phyloP scores from a whole-genome alignment of 805 yeast species.

The Ogataea glucozyma region DNA sequence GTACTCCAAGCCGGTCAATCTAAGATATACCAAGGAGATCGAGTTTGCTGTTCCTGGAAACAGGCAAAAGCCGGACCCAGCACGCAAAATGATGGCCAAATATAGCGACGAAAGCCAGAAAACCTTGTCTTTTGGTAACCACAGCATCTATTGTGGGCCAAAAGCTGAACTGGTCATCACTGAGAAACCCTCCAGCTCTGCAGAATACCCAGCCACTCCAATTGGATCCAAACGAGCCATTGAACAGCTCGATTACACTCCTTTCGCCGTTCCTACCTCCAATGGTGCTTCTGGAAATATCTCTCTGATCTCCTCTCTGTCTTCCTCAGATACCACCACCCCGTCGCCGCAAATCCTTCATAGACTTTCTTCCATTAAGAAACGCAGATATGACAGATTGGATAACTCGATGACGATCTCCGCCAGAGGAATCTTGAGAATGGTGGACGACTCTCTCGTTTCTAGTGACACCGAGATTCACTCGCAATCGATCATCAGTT shows the following conservation, averaged over 20 bases:
- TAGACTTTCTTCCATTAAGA: constrained; percentile 18
- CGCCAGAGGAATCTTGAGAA: constrained; percentile 37
- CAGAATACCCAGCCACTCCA: constrained; percentile 18
- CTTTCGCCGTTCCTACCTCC: constrained; percentile 8
- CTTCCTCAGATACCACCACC: constrained; percentile 11
- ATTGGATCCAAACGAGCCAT: constrained; percentile 17
- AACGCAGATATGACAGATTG: constrained; percentile 31
- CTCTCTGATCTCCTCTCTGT: constrained; percentile 1
- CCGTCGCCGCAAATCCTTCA: constrained; percentile 20
- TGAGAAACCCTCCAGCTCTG: background rate
- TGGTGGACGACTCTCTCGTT: constrained; percentile 42
- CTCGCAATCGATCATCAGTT: constrained; percentile 22
- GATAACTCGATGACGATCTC: constrained; percentile 40
- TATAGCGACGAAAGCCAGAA: constrained; percentile 7
- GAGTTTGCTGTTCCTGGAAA: background rate
- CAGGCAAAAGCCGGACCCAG: constrained; percentile 13
- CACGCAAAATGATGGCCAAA: constrained; percentile 10
- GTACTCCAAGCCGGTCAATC: constrained; percentile 14
- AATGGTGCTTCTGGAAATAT: constrained; percentile 1
- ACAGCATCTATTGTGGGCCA: constrained; percentile 6
- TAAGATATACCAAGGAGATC: constrained; percentile 8
- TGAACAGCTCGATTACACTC: constrained; percentile 16
- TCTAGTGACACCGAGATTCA: constrained; percentile 38
- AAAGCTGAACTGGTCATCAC: constrained; percentile 9
- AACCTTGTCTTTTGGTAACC: constrained; percentile 14